These are phyloP conservation scores for Coprinellus micaceus DNA, from an alignment of 768 basidiomycete genomes.

Conservation along the genomic window DNA sequence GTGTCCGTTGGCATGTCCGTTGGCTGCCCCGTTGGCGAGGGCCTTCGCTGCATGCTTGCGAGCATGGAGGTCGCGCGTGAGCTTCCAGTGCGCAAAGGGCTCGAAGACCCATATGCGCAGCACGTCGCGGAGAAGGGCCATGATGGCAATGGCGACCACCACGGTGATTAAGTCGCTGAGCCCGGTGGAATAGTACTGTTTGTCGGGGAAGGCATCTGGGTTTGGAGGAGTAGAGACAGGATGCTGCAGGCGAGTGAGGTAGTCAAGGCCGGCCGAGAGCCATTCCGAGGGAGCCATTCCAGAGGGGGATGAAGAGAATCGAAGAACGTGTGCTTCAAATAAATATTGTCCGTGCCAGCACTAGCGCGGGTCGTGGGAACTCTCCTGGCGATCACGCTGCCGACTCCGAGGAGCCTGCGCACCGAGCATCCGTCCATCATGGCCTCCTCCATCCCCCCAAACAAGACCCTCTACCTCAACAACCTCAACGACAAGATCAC, in stretches of 20 bases:
- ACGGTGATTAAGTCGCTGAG: conserved; percentile 74
- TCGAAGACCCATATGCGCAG: conserved; percentile 70
- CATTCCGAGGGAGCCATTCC: conserved; percentile 15
- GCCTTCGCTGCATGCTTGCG: conserved; percentile 21
- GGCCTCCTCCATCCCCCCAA: conserved; percentile 67
- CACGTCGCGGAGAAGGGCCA: conserved; percentile 84
- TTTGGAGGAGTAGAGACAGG: conserved; percentile 50
- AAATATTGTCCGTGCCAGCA: neutral
- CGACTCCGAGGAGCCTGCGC: conserved; percentile 1
- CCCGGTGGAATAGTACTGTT: conserved; percentile 71
- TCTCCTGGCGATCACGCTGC: neutral
- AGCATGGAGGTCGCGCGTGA: conserved; percentile 48
- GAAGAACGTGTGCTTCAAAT: neutral
- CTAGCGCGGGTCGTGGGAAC: conserved; percentile 23
- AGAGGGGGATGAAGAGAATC: conserved; percentile 7
- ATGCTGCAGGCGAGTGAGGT: conserved; percentile 75
- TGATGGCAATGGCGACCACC: conserved; percentile 75
- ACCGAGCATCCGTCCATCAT: conserved; percentile 24
- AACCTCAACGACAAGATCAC: conserved; percentile 92
- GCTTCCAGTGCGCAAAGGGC: conserved; percentile 77
- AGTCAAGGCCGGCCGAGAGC: conserved; percentile 53
- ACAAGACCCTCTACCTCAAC: conserved; percentile 85
- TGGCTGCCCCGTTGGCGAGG: conserved; percentile 11
- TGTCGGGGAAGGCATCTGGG: conserved; percentile 71
- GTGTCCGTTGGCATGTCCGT: conserved; percentile 21